Conservation (phyloP, 208 protist species). For the Angomonas deanei region DNA sequence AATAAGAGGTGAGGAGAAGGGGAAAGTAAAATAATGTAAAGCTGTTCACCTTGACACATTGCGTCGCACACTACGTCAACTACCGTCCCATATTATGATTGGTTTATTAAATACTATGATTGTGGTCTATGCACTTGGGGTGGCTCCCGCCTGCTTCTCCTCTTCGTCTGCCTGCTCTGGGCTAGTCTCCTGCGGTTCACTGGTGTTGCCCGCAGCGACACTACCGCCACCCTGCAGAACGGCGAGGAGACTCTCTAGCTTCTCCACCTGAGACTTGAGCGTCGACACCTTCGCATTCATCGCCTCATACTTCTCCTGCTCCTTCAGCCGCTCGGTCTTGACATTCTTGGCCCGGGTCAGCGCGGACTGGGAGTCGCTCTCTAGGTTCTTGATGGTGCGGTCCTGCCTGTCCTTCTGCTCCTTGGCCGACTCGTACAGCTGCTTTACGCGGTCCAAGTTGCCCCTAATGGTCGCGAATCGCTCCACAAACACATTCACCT, state of each 20-base stretch:
- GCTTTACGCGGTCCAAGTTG: background rate
- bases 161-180: background rate
- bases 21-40: slow-evolving; percentile 4
- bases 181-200: background rate
- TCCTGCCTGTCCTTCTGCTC: background rate
- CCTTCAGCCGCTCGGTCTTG: background rate
- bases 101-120: background rate
- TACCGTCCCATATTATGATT: no score
- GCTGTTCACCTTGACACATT: no score
- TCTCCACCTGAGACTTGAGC: background rate
- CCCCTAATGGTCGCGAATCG: background rate
- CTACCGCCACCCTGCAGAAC: background rate
- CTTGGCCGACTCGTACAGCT: slow-evolving; percentile 2
- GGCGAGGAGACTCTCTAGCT: background rate
- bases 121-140: background rate
- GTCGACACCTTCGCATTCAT: background rate
- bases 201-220: background rate
- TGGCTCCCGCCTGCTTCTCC: background rate
- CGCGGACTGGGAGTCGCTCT: background rate
- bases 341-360: background rate
- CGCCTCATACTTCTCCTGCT: background rate
- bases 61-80: no score
- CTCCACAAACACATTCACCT: slow-evolving; percentile 4
- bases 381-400: background rate
- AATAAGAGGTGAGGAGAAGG: slow-evolving; percentile 10